These are phyloP conservation scores for Picea glauca DNA, from an alignment of 75 land plant genomes.

Conservation along the genomic window DNA sequence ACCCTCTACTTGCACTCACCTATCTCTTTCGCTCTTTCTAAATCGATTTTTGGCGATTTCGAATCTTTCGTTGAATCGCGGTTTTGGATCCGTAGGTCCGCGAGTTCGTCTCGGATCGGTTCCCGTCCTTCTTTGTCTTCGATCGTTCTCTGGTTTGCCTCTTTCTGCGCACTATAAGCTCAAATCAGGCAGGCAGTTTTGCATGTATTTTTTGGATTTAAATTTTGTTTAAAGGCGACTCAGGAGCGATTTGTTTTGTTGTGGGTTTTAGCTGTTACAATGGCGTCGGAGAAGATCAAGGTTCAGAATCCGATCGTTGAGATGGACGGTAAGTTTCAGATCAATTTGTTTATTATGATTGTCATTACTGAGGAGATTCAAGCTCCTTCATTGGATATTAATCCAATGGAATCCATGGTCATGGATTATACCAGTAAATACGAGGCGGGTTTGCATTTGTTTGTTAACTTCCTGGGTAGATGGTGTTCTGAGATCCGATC, in stretches of 20 bases:
- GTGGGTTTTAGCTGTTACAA: slow-evolving; percentile 7
- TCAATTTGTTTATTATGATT: neutral
- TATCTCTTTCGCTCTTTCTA: neutral
- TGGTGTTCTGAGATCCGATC: neutral
- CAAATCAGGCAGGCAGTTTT: neutral
- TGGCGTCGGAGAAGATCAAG: slow-evolving; percentile 54
- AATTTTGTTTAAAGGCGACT: neutral
- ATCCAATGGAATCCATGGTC: no score
- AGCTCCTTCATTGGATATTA: no score
- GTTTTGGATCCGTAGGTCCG: neutral
- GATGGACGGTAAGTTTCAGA: slow-evolving; percentile 76
- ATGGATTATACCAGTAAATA: no score
- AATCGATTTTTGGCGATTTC: neutral
- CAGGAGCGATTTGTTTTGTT: neutral
- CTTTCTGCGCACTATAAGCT: no score
- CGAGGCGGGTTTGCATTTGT: neutral
- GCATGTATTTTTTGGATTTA: neutral
- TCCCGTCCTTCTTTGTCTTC: neutral
- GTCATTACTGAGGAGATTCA: no score
- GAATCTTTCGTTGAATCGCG: neutral
- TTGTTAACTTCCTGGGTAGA: neutral
- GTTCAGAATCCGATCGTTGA: slow-evolving; percentile 92
- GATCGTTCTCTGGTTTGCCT: neutral
- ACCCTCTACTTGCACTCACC: no score
- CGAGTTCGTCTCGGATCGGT: neutral